Percentiles rank a stretch among this genome's conserved stretches.
These are phyloP conservation scores for Apiosordaria backusii DNA, from an alignment of 495 filamentous ascomycete species.

Conservation along the genomic window DNA sequence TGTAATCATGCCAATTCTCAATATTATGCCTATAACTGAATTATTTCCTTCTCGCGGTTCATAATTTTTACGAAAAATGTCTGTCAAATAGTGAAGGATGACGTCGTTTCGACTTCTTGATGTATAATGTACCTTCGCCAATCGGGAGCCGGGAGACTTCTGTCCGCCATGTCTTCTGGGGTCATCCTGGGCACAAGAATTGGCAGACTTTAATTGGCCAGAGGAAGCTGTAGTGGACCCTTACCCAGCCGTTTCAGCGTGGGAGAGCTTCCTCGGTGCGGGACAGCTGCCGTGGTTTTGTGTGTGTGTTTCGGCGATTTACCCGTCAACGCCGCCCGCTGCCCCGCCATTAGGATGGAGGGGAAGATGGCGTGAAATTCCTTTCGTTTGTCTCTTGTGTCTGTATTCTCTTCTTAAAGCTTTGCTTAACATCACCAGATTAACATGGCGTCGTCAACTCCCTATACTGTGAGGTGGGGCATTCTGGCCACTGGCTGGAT, in stretches of 20 bases:
- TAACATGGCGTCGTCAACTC: conserved; percentile 42
- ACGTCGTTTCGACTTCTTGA: background rate
- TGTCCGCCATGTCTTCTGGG: conserved; percentile 10
- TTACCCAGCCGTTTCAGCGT: conserved; percentile 6
- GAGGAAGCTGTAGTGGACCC: conserved; percentile 1
- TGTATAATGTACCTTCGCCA: conserved; percentile 6
- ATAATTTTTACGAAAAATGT: background rate
- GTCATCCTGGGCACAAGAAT: background rate
- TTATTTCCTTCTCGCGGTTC: background rate
- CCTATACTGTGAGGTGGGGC: conserved; percentile 69
- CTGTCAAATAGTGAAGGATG: background rate
- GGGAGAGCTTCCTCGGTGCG: conserved; percentile 1
- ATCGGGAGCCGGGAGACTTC: conserved; percentile 18
- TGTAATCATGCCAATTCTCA: no score
- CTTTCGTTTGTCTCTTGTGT: background rate
- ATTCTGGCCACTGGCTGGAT: conserved; percentile 83
- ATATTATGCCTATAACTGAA: no score
- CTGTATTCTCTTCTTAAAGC: background rate
- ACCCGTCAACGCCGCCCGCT: conserved; percentile 28
- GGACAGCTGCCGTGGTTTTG: conserved; percentile 13
- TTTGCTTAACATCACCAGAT: background rate
- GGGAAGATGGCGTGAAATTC: conserved; percentile 3
- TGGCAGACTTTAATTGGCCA: conserved; percentile 5
- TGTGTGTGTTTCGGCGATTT: conserved; percentile 28
- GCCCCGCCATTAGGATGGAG: conserved; percentile 24